Percentiles rank a stretch among this genome's conserved stretches.
Conservation (phyloP, 1,284 basidiomycete species). For the Psilocybe mexicana region DNA sequence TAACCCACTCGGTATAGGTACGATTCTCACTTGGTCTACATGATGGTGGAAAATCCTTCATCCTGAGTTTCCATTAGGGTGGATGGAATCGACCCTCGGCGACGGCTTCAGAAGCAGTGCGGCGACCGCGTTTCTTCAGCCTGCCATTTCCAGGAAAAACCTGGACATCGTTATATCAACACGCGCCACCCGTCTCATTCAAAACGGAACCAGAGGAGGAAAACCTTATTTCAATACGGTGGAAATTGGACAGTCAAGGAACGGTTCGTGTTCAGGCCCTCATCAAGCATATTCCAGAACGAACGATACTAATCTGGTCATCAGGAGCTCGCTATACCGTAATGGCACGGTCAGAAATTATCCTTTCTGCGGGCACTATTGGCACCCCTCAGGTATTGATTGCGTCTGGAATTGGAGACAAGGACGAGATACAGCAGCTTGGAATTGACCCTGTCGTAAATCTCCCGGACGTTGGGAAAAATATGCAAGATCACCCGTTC, state of each 20-base stretch:
- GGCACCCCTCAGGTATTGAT: conserved; percentile 5
- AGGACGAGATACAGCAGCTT: neutral
- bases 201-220: neutral
- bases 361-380: conserved; percentile 6
- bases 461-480: conserved; percentile 4
- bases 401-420: conserved; percentile 6
- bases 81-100: conserved; percentile 26
- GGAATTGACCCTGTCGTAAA: neutral
- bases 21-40: conserved; percentile 1
- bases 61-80: conserved; percentile 27
- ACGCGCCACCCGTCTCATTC: conserved; percentile 21
- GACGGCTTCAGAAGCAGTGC: conserved; percentile 30
- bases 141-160: conserved; percentile 26
- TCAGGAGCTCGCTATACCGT: neutral
- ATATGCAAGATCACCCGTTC: neutral
- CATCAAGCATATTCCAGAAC: neutral
- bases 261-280: neutral
- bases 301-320: neutral
- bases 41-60: neutral
- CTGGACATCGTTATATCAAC: conserved; percentile 33
- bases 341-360: conserved; percentile 2
- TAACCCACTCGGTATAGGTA: conserved; percentile 38
- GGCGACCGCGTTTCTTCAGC: conserved; percentile 31
- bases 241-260: neutral
- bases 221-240: neutral